Conservation (phyloP, 768 basidiomycete species). For the Kockovaella imperatae region DNA sequence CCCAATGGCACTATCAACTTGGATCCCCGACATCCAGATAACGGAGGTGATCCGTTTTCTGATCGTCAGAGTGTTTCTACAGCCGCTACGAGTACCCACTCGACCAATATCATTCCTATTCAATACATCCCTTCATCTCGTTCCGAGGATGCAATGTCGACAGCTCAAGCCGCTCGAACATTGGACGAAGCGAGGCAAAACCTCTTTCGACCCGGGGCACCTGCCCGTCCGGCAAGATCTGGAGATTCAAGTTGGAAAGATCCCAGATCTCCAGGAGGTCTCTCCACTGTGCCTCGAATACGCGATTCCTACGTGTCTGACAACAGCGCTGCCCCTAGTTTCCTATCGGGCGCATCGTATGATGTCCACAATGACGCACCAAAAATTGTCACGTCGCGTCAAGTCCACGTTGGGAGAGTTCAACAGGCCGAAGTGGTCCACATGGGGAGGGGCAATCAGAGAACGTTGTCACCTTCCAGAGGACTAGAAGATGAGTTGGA, state of each 20-base stretch:
- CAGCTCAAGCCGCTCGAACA: slow-evolving; percentile 20
- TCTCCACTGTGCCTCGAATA: not conserved
- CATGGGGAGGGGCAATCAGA: slow-evolving; percentile 4
- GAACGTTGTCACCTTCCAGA: slow-evolving; percentile 6
- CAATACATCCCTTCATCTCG: slow-evolving; percentile 34
- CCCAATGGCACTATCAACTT: slow-evolving; percentile 23
- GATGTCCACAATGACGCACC: slow-evolving; percentile 39
- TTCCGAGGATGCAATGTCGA: slow-evolving; percentile 13
- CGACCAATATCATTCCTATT: slow-evolving; percentile 39
- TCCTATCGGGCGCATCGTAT: slow-evolving; percentile 31
- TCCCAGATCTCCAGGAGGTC: slow-evolving; percentile 12
- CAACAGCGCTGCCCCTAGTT: slow-evolving; percentile 23
- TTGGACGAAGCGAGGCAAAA: slow-evolving; percentile 37
- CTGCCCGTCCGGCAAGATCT: slow-evolving; percentile 34
- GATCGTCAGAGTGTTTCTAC: slow-evolving; percentile 35
- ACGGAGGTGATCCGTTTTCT: slow-evolving; percentile 32
- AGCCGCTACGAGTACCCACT: slow-evolving; percentile 12
- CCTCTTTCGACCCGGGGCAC: slow-evolving; percentile 22
- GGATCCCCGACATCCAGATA: slow-evolving; percentile 10
- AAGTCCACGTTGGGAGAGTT: slow-evolving; percentile 38
- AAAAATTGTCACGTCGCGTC: slow-evolving; percentile 36
- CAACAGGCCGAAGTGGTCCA: slow-evolving; percentile 43
- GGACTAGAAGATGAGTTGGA: not conserved
- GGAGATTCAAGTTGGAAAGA: slow-evolving; percentile 37
- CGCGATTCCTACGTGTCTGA: slow-evolving; percentile 29